Percentiles rank a stretch among this genome's conserved stretches.
These are phyloP conservation scores for Lachnellula cervina DNA, from an alignment of 2,329 filamentous ascomycete species.

Conservation along the genomic window DNA sequence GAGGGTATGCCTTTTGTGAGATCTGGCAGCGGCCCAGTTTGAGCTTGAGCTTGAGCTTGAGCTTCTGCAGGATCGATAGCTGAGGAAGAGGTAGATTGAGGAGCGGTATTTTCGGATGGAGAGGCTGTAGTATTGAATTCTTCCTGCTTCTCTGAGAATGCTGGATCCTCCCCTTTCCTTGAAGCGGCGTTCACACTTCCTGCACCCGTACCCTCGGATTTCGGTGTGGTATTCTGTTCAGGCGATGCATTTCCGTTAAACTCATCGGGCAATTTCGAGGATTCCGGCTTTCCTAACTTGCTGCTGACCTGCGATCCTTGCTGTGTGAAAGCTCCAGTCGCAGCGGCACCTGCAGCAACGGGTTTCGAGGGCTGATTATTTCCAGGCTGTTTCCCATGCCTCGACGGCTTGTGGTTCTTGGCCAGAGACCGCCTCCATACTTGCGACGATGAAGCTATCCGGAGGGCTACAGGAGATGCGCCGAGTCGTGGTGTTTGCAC, in stretches of 20 bases:
- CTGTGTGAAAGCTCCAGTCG: constrained; percentile 12
- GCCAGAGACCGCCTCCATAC: constrained; percentile 43
- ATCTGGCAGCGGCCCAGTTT: constrained; percentile 67
- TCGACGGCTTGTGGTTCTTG: constrained; percentile 32
- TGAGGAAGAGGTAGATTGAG: constrained; percentile 29
- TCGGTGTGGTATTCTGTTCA: constrained; percentile 11
- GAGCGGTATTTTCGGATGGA: constrained; percentile 33
- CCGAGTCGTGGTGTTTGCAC: constrained; percentile 25
- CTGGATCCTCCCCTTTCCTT: constrained; percentile 12
- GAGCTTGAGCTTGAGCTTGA: constrained; percentile 43
- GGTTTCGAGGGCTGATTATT: constrained; percentile 12
- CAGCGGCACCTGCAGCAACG: constrained; percentile 4
- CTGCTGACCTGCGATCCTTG: constrained; percentile 14
- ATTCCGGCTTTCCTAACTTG: constrained; percentile 18
- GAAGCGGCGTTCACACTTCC: constrained; percentile 16
- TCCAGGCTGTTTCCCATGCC: constrained; percentile 10
- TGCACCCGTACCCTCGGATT: constrained; percentile 8
- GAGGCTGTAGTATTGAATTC: constrained; percentile 33
- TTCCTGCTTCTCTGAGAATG: constrained; percentile 21
- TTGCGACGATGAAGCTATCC: constrained; percentile 32
- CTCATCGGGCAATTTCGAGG: constrained; percentile 16
- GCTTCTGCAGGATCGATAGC: constrained; percentile 38
- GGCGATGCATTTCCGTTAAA: constrained; percentile 15
- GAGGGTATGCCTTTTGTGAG: constrained; percentile 93
- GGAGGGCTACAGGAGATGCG: constrained; percentile 25